Percentiles rank a stretch among this genome's conserved stretches.
Conservation (phyloP, 163 green algal genomes). For the Botryococcus braunii region DNA sequence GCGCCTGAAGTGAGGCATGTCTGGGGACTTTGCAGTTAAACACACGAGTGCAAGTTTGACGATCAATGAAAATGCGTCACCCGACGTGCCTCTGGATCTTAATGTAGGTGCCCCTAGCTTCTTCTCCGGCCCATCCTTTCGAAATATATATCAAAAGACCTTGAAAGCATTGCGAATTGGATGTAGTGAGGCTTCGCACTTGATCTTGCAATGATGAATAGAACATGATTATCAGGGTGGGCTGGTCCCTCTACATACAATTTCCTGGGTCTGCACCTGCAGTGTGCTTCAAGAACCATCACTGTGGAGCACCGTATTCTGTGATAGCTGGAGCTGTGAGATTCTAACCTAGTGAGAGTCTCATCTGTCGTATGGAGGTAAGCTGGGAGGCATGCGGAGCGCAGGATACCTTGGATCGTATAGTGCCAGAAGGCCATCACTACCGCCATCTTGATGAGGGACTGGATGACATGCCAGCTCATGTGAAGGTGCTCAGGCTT, state of each 20-base stretch:
- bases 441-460: conserved; percentile 82
- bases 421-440: conserved; percentile 56
- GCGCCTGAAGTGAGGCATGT: too few relatives aligned
- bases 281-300: too few relatives aligned
- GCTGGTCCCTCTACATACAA: neutral
- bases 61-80: conserved; percentile 79
- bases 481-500: conserved; percentile 70
- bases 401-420: conserved; percentile 57
- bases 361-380: neutral
- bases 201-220: neutral
- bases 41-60: conserved; percentile 80
- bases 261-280: too few relatives aligned
- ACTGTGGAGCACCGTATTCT: too few relatives aligned
- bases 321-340: too few relatives aligned
- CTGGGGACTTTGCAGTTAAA: conserved; percentile 33
- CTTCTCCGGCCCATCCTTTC: neutral
- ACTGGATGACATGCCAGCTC: conserved; percentile 88
- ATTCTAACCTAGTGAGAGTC: too few relatives aligned
- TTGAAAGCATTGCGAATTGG: neutral
- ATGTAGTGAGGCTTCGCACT: neutral
- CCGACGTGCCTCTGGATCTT: conserved; percentile 78
- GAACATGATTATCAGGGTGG: neutral
- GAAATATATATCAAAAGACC: neutral
- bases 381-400: neutral
- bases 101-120: conserved; percentile 23